Base-by-base conservation (phyloP, 345 rosid species). In the Eucalyptus virginea region DNA sequence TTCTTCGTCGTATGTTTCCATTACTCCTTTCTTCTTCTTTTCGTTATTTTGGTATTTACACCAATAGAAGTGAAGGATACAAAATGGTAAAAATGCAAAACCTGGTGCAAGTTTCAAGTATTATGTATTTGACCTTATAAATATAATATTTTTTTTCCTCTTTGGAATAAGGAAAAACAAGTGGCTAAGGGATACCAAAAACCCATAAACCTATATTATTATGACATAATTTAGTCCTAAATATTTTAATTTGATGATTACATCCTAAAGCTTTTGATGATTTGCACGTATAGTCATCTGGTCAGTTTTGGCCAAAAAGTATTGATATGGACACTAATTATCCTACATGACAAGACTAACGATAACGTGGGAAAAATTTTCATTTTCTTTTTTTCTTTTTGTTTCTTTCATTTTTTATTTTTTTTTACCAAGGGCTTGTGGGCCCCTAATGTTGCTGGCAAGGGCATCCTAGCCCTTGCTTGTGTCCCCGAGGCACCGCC, bases 241-340 rank as follows among this genome's bases (percentile, higher is more conserved):
- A 56, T 56, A 60, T 11, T 60, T 26, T 26, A 60, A 28, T 28
- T 60, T 12, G 32, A 28, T 7, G 7, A 65, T 30, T 30, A 3
- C 17, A 30, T 14, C 3, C 3, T 7, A 37, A 10, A 37, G 2
- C 1, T 37, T 34, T 37, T 37, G 5, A 21, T 1, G 3, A 72
- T 10, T 72, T 72, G 2, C 2, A 2, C 5, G 3, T 37, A 11
- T 37, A 72, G 23, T 72, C 3, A 1, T 72, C 5, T 3, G 0
- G 26, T 2, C 8, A 72, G 11, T 19, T 32, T 72, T 72, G 7
- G 26, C 4, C 15, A 9, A 11, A 72, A 72, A 37, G 23, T 8
- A 6, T 1, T 5, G 0, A 72, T 3, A 2, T 18, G 1, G 2
- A 18, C 4, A 37, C 0, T 11, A 0, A 69, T 17, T 17, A 32